Base-by-base conservation (phyloP, 768 basidiomycete genomes). In the Leccinum boreale region DNA sequence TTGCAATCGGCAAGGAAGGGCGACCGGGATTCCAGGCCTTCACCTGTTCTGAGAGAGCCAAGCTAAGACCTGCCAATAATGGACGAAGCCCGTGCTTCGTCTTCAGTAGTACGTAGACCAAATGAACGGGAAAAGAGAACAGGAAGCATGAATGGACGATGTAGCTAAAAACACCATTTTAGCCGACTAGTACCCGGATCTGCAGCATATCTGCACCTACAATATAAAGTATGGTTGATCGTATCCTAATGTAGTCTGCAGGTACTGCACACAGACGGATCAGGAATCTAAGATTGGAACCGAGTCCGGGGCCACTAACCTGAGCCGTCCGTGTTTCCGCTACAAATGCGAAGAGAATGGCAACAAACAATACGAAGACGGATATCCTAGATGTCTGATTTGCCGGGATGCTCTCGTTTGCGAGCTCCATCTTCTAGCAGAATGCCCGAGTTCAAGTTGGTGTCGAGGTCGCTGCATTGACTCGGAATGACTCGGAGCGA, bases 191-290 rank as follows among this genome's bases (percentile, higher is more conserved):
- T n/a, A 12, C 11, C 31, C 8, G 23, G 19, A 44, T 23, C 12
- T n/a, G 47, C 28, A 24, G 28, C 4, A 4, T 46, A n/a, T 14
- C 9, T 46, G 9, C 15, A 69, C 89, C 60, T 65, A 92, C 92
- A 94, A 92, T 60, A 92, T 77, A 66, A 98, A 89, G 79, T 86
- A 96, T 0, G 96, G 92, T 58, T 97, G 91, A 53, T 85, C 80
- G 74, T 90, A 99, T 33, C 78, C 83, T 29, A 92, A 75, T 1
- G 79, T 81, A 1, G 84, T 84, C 71, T 94, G 90, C 14, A 96
- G 84, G 74, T 93, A 87, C 91, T 94, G 60, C 45, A 55, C n/a
- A 19, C 0, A 19, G 39, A 52, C 14, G 6, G 48, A 31, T 66
- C 28, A 66, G 45, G 11, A 24, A 53, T 39, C 31, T 15, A 19